Conservation (phyloP, 1,284 basidiomycete genomes). For the Microbotryum scabiosae region DNA sequence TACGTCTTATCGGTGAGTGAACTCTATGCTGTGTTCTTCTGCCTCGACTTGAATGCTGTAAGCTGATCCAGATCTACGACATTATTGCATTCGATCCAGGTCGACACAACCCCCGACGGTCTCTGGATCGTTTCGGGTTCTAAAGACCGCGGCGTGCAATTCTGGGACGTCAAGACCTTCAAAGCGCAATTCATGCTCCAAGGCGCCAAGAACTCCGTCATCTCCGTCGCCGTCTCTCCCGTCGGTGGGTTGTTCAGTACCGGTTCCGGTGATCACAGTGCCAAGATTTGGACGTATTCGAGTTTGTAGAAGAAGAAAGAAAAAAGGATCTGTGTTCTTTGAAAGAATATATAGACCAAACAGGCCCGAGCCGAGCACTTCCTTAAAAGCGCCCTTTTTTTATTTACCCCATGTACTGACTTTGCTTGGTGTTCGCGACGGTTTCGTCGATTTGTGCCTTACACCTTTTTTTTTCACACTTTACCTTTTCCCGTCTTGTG, state of each 20-base stretch:
- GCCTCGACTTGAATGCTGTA: too few relatives aligned
- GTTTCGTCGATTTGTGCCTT: constrained; percentile 30
- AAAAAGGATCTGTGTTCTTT: background rate
- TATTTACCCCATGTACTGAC: constrained; percentile 22
- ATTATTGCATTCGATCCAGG: too few relatives aligned
- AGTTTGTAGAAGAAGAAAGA: constrained; percentile 2
- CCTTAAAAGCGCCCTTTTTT: background rate
- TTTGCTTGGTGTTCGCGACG: constrained; percentile 30
- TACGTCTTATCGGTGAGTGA: constrained; percentile 56
- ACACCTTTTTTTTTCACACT: background rate
- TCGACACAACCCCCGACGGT: constrained; percentile 73
- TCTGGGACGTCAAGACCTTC: constrained; percentile 71
- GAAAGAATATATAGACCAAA: background rate
- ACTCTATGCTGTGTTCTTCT: too few relatives aligned
- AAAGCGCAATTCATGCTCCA: constrained; percentile 74
- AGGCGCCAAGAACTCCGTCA: constrained; percentile 84
- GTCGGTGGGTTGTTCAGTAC: constrained; percentile 68
- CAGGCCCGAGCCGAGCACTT: too few relatives aligned
- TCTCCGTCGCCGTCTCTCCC: constrained; percentile 72
- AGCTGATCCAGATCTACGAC: too few relatives aligned
- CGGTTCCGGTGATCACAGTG: constrained; percentile 77
- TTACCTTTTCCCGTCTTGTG: background rate
- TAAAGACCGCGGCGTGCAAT: constrained; percentile 73
- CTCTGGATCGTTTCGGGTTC: constrained; percentile 83
- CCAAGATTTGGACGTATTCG: constrained; percentile 56